These are phyloP conservation scores for Pseudopyrenochaeta lycopersici DNA, from an alignment of 2,329 filamentous ascomycete genomes.

Conservation along the genomic window DNA sequence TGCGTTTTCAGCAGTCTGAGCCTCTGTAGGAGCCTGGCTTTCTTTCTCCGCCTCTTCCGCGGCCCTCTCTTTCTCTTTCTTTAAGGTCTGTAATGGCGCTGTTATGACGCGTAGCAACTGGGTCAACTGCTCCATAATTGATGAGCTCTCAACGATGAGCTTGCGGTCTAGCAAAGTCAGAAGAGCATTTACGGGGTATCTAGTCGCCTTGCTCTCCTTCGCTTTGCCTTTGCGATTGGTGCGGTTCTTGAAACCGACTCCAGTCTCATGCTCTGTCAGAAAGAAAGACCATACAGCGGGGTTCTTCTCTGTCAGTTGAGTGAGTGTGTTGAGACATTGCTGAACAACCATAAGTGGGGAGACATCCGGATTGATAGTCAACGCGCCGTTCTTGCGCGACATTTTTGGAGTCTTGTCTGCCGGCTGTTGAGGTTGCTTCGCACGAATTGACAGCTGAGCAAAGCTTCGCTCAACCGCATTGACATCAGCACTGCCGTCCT, in stretches of 20 bases:
- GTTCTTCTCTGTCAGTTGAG: slow-evolving; percentile 84
- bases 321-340: slow-evolving; percentile 87
- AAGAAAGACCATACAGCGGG: slow-evolving; percentile 90
- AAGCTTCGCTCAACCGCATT: slow-evolving; percentile 96
- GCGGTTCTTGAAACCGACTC: slow-evolving; percentile 78
- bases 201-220: slow-evolving; percentile 83
- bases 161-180: slow-evolving; percentile 90
- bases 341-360: slow-evolving; percentile 95
- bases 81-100: slow-evolving; percentile 82
- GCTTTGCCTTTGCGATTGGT: slow-evolving; percentile 84
- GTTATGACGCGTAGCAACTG: slow-evolving; percentile 89
- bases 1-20: slow-evolving; percentile 29
- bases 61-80: slow-evolving; percentile 78
- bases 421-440: slow-evolving; percentile 73
- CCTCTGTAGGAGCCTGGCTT: slow-evolving; percentile 23
- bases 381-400: slow-evolving; percentile 76
- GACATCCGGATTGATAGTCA: slow-evolving; percentile 78
- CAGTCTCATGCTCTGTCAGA: slow-evolving; percentile 89
- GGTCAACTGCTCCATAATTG: slow-evolving; percentile 93
- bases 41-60: slow-evolving; percentile 57
- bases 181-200: slow-evolving; percentile 91
- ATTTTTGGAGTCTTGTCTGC: slow-evolving; percentile 83
- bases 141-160: slow-evolving; percentile 95
- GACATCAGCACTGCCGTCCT: slow-evolving; percentile 93
- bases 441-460: slow-evolving; percentile 87